These are phyloP conservation scores for Heterobasidion irregulare DNA, from an alignment of 1,284 basidiomycete genomes.

Conservation along the genomic window DNA sequence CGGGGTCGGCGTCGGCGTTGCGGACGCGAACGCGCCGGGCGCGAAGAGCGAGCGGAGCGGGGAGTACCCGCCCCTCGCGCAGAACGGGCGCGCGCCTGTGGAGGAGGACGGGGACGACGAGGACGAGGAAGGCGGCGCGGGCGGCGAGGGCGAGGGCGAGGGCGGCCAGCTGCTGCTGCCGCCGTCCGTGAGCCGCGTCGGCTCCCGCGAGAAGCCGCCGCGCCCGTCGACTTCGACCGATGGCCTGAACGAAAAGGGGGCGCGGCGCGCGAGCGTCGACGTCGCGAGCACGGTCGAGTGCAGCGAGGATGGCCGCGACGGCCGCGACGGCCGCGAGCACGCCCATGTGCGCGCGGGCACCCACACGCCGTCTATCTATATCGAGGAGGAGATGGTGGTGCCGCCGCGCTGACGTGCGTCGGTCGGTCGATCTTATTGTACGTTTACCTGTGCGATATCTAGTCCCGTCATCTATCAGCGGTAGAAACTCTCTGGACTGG, in stretches of 20 bases:
- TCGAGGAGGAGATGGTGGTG: constrained; percentile 26
- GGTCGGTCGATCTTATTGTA: neutral
- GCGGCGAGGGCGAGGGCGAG: neutral
- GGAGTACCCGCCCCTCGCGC: neutral
- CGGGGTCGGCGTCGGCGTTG: no score
- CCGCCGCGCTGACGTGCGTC: constrained; percentile 10
- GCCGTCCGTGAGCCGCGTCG: neutral
- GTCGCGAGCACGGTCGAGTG: no score
- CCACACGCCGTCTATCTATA: constrained; percentile 9
- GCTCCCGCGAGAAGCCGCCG: no score
- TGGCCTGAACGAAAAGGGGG: no score
- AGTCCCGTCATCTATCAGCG: neutral
- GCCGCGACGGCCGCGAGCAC: no score
- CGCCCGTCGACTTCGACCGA: no score
- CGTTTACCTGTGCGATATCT: neutral
- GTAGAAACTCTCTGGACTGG: no score
- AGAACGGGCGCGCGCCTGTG: neutral
- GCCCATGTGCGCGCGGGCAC: no score
- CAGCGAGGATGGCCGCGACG: no score
- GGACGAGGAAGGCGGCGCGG: neutral
- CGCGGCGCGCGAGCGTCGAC: no score
- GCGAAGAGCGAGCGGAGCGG: neutral
- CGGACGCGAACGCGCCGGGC: no score
- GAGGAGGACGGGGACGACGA: neutral
- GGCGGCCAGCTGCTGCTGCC: neutral